Evolutionary conservation across 2,329 filamentous ascomycete species (phyloP), one percentile per base, ranked within the genome.

Genomic region (Trichoderma sp.): DNA sequence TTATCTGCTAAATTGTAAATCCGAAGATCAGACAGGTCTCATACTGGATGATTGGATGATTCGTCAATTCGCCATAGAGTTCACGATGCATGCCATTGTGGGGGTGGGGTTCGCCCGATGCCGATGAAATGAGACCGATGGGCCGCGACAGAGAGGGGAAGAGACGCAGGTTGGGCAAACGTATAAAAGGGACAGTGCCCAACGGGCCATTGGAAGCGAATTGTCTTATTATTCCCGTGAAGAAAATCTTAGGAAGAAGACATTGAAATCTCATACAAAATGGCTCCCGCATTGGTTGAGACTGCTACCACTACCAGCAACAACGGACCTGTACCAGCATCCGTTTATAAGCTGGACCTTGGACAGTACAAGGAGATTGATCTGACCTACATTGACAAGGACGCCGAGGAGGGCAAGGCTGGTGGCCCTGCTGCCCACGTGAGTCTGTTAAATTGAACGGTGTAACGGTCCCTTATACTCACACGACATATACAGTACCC

Each of bases 401-500:
- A 77, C 7, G 71, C 75, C 8, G 79, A 80, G 70, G 73, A 75
- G 5, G 79, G 79, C 30, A 79, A 78, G 73, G 74, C 69, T 17
- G 76, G 76, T 12, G 74, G 75, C 26, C 73, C 75, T 34, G 76
- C 73, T 9, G 79, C 79, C 71, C 78, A 77, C 76, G 78, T 79
- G 65, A 57, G 76, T 68, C 30, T 6, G 11, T 13, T 28, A 4
- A 8, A 43, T 20, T 39, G 47, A 23, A 53, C 5, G 47, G 20
- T n/a, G n/a, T 13, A 26, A 20, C 32, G 15, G n/a, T 20, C 23
- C 5, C 0, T 28, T 32, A 34, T 53, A 30, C 63, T 67, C 12
- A 66, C 17, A 28, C 39, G 4, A 53, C 5, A 43, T 4, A 12
- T 30, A 72, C 43, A 89, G 78, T 94, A 93, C 75, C 90, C 90